Evolutionary conservation across 1,284 basidiomycete species (phyloP), one percentile per base, ranked within the genome.

Genomic region (Xerocomus nothofagi): DNA sequence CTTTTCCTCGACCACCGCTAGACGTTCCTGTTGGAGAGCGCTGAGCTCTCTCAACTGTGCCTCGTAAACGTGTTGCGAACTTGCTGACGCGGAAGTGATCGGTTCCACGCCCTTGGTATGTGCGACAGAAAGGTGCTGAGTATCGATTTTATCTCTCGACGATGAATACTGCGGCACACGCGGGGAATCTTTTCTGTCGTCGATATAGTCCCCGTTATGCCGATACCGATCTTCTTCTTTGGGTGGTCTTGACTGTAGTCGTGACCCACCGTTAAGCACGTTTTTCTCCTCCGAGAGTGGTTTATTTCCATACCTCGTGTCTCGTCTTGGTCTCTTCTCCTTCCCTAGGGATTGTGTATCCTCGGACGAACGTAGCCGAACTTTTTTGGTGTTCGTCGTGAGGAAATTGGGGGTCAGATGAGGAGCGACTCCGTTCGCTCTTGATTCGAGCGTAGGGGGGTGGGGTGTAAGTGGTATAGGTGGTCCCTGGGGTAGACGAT

Each of bases 301-400:
- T 15, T 11, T 21, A 9, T n/a, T n/a, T 45, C 12, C 50, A 8
- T 41, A 61, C 57, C 49, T 53, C 41, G 30, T 59, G 36, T 30
- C 24, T 47, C 14, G 4, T 44, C 27, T 30, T 38, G 20, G 12
- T 23, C 6, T 18, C 39, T 37, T 39, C 43, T 6, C 24, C 15
- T 31, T 48, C 52, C 26, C 18, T 29, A 10, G 44, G 18, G 31
- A 21, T 20, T 8, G 12, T 2, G 7, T 44, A 47, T 15, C 10
- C 47, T 37, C 44, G 43, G 20, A 47, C 18, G 23, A 38, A 38
- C 17, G 29, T 33, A 8, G 39, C 20, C 10, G 26, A 33, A 26
- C 14, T 30, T 23, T 30, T 58, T 9, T 3, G 31, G 11, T 34
- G 20, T 12, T 49, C 23, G 2, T 41, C 42, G 12, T 17, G 23